Evolutionary conservation across 2,329 filamentous ascomycete species (phyloP).

Genomic region (Cordyceps militaris): DNA sequence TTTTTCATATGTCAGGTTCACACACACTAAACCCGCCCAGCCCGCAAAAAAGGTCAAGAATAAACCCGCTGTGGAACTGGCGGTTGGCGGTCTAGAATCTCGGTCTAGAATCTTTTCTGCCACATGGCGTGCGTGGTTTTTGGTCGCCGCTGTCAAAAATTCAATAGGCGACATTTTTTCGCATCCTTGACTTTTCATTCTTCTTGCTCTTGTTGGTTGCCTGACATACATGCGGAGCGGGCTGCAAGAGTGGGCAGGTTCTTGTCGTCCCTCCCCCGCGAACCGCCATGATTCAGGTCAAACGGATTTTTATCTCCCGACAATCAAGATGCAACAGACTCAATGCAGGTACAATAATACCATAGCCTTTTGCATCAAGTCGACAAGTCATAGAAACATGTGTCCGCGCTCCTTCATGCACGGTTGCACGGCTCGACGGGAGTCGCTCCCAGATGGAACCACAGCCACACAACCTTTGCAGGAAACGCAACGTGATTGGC

Average conservation of each 20-base stretch:
- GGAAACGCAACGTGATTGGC: neutral
- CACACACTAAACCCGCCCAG: neutral
- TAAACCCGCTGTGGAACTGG: neutral
- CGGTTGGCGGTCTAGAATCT: neutral
- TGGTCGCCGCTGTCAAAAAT: neutral
- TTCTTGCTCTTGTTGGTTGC: too few relatives aligned
- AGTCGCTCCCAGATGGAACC: neutral
- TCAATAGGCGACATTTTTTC: neutral
- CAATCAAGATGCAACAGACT: neutral
- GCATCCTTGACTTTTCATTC: too few relatives aligned
- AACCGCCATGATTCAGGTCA: neutral
- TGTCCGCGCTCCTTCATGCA: too few relatives aligned
- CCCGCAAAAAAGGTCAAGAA: neutral
- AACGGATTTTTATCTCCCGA: neutral
- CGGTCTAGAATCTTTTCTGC: neutral
- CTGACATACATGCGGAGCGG: too few relatives aligned
- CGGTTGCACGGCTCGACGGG: neutral
- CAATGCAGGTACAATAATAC: neutral
- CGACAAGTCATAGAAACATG: too few relatives aligned
- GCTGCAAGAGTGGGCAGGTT: too few relatives aligned
- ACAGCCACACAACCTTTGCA: neutral
- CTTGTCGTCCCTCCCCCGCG: too few relatives aligned
- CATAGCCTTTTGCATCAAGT: too few relatives aligned
- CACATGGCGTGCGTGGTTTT: conserved; percentile 1
- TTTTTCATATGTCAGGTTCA: neutral